Evolutionary conservation across 306 rosid genomes (phyloP), one percentile per base, ranked within the genome.

Genomic region (Nissolia schottii): DNA sequence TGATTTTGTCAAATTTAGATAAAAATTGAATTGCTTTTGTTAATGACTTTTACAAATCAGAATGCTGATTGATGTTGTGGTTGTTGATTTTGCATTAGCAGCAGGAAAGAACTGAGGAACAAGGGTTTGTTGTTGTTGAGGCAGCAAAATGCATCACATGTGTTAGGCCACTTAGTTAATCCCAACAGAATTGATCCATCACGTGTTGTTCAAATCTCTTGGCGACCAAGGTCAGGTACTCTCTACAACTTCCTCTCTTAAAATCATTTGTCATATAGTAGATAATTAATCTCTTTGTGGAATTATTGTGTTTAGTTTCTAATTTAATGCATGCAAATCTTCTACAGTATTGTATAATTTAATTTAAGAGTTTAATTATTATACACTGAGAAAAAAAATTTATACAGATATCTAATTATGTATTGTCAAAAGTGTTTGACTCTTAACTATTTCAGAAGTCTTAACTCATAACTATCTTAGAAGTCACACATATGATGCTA

Each of bases 161-260:
- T 35, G 40, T 57, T 82, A 76, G 62, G 71, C 18, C 79, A 75
- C 75, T 50, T 81, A 7, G 48, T 79, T 71, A 53, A 77, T 79
- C 43, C 83, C 28, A 80, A 79, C 79, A 64, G 79, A 73, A 77
- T 93, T 77, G 88, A 87, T 59, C 96, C 96, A 4, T 84, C 93
- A 25, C 82, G 75, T 73, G 96, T 87, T 87, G 85, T 88, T 43
- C 96, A 84, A 77, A 81, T 90, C 84, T 90, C 96, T 64, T 93
- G 93, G 96, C 90, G 68, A 81, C 98, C 98, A 90, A 90, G 97
- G 92, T 93, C 96, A 87, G 96, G 96, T 90, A 90, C 86, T 86
- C 76, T 57, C 74, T 71, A 67, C 62, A 79, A 62, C 76, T 76
- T 72, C 19, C 13, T 14, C 18, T 31, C 73, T 50, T 48, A 25